Base-by-base conservation (phyloP, 768 basidiomycete genomes). In the Termitomyces heimii region DNA sequence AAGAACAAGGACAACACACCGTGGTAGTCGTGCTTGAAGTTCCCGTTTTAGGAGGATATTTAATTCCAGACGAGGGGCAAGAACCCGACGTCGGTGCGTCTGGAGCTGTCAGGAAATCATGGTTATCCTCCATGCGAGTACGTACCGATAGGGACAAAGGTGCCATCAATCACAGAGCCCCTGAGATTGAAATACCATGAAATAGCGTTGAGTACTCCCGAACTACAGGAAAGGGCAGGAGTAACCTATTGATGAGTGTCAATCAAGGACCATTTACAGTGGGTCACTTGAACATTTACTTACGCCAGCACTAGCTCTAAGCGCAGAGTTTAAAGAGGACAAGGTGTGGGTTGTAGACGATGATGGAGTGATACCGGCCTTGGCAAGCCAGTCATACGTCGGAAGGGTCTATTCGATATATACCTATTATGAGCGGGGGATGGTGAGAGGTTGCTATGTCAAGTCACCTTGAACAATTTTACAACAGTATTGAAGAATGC, bases 281-380 rank as follows among this genome's bases (percentile, higher is more conserved):
- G 5, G 14, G 5, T 43, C 9, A 35, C n/a, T n/a, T n/a, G n/a
- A n/a, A n/a, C n/a, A n/a, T n/a, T n/a, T 37, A 58, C 68, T 55
- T 39, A 82, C 85, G 31, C 81, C 84, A 5, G 79, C 81, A 34
- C 76, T 82, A 12, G 71, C 55, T 67, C 79, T 74, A 48, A 91
- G 71, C 3, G 86, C 88, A 37, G 76, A 66, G 12, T 76, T 75
- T 46, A 90, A 65, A 10, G 75, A 65, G 14, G 80, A 71, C 18
- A 88, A 76, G 0, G 82, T 82, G 67, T 83, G 84, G 0, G 87
- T 88, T 62, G 71, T 66, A 58, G 69, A 73, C 3, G 74, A 70
- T n/a, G 78, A 79, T 13, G 92, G 92, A 3, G 80, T 82, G 62
- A 94, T 93, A 26, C 89, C 89, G n/a, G 78, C 84, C 22, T 78